A percentile compares a stretch with the other conserved stretches of the same genome.
These are phyloP conservation scores for Orobanche coerulescens DNA, from an alignment of 257 asterid species.

Conservation along the genomic window DNA sequence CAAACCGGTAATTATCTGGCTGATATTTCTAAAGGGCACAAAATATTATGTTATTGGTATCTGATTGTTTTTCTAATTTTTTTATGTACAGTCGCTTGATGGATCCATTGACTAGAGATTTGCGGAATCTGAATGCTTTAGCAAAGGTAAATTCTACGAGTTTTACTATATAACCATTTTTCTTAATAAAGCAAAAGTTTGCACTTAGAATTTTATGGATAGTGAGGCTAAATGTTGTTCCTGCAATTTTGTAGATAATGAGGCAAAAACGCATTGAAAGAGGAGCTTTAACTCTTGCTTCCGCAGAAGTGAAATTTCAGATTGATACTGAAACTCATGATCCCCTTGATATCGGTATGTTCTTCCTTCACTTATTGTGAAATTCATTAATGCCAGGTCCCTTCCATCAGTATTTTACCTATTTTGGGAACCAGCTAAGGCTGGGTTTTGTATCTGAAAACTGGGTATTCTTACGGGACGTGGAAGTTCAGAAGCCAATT, in stretches of 20 bases:
- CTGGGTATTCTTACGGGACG: background rate
- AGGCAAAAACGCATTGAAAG: constrained; percentile 93
- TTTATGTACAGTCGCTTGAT: constrained; percentile 67
- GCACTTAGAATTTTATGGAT: constrained; percentile 36
- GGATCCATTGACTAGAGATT: constrained; percentile 84
- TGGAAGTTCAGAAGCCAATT: constrained; percentile 8
- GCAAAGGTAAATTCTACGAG: constrained; percentile 60
- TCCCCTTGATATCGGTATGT: constrained; percentile 94
- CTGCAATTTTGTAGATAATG: constrained; percentile 61
- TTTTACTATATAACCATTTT: constrained; percentile 1
- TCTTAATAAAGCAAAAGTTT: background rate
- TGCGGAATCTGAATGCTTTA: constrained; percentile 81
- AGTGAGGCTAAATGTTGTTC: constrained; percentile 49
- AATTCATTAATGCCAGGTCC: background rate
- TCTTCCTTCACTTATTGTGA: background rate
- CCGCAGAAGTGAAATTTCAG: constrained; percentile 98
- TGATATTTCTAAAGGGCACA: background rate
- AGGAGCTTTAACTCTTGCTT: constrained; percentile 99
- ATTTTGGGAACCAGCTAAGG: constrained; percentile 11
- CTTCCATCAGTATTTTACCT: background rate
- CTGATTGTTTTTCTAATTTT: background rate
- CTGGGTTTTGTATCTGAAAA: background rate
- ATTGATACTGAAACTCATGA: constrained; percentile 99
- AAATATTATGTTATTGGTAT: constrained; percentile 5
- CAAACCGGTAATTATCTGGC: background rate